A percentile compares a stretch with the other conserved stretches of the same genome.
Conservation (phyloP, 192 early-diverging fungal species). For the Coemansia sp. region DNA sequence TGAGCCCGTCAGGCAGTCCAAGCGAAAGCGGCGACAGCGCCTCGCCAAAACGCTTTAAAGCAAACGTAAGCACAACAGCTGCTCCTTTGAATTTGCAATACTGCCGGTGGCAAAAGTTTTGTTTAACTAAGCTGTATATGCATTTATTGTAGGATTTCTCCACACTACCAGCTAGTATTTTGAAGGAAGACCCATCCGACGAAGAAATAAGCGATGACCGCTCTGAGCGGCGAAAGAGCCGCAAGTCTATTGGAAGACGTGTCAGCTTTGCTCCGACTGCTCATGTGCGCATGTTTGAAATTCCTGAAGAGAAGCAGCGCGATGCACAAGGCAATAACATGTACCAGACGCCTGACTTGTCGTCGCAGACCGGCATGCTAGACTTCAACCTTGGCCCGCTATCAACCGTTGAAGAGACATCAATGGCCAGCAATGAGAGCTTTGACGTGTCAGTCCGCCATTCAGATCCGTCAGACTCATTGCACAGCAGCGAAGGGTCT, state of each 20-base stretch:
- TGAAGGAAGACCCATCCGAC: slow-evolving; percentile 18
- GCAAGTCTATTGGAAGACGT: slow-evolving; percentile 49
- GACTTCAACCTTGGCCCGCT: slow-evolving; percentile 45
- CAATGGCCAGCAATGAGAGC: slow-evolving; percentile 52
- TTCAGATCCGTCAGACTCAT: slow-evolving; percentile 42
- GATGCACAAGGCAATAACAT: slow-evolving; percentile 18
- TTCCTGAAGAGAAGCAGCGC: slow-evolving; percentile 39
- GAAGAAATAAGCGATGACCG: slow-evolving; percentile 5
- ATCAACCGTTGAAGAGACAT: slow-evolving; percentile 42
- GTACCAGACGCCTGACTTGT: slow-evolving; percentile 47
- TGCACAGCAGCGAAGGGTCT: slow-evolving; percentile 36
- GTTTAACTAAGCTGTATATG: neutral
- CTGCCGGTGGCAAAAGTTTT: neutral
- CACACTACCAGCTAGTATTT: slow-evolving; percentile 23
- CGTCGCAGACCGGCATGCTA: slow-evolving; percentile 45
- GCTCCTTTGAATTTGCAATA: neutral
- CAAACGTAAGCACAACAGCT: slow-evolving; percentile 16
- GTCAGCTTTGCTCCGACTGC: slow-evolving; percentile 56
- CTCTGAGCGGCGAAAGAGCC: slow-evolving; percentile 33
- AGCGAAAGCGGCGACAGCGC: slow-evolving; percentile 1
- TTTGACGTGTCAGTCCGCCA: slow-evolving; percentile 54
- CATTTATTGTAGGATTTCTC: slow-evolving; percentile 21
- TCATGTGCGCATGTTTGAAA: slow-evolving; percentile 54
- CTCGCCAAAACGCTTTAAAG: slow-evolving; percentile 34
- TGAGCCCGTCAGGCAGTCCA: slow-evolving; percentile 1